These are phyloP conservation scores for Globisporangium echinulatum DNA, from an alignment of 352 stramenopile species.

Conservation along the genomic window DNA sequence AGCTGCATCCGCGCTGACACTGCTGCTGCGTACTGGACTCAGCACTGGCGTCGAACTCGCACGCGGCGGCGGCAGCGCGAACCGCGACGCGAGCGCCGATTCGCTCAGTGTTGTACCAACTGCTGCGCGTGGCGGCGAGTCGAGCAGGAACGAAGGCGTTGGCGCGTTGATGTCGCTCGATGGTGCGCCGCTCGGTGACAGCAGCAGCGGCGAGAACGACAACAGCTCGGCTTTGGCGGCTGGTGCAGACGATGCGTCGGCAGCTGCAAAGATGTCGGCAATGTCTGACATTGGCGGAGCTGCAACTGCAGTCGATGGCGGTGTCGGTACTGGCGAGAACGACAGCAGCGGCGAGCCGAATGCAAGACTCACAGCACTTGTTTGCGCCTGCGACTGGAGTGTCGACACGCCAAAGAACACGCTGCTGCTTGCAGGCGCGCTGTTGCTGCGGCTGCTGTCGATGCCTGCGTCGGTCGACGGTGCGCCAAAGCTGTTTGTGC, in stretches of 20 bases:
- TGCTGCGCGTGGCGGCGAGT: not conserved
- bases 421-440: not conserved
- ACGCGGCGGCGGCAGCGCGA: slow-evolving; percentile 11
- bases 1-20: not conserved
- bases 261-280: slow-evolving; percentile 5
- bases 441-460: not conserved
- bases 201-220: slow-evolving; percentile 16
- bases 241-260: slow-evolving; percentile 2
- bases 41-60: slow-evolving; percentile 13
- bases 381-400: slow-evolving; percentile 2
- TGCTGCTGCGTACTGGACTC: not conserved
- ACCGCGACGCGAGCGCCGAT: slow-evolving; percentile 10
- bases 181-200: not conserved
- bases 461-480: not conserved
- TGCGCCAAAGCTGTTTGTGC: slow-evolving; percentile 6
- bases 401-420: not conserved
- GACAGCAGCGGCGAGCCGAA: slow-evolving; percentile 24
- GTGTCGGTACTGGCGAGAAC: slow-evolving; percentile 30
- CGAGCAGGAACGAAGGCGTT: slow-evolving; percentile 5
- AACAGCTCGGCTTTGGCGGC: slow-evolving; percentile 10
- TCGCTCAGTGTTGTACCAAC: not conserved
- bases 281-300: slow-evolving; percentile 12
- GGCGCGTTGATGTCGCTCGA: not conserved
- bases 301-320: slow-evolving; percentile 7
- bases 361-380: not conserved